phyloP scores from a whole-genome alignment of 441 rosid genomes.

The Adansonia grandidieri region DNA sequence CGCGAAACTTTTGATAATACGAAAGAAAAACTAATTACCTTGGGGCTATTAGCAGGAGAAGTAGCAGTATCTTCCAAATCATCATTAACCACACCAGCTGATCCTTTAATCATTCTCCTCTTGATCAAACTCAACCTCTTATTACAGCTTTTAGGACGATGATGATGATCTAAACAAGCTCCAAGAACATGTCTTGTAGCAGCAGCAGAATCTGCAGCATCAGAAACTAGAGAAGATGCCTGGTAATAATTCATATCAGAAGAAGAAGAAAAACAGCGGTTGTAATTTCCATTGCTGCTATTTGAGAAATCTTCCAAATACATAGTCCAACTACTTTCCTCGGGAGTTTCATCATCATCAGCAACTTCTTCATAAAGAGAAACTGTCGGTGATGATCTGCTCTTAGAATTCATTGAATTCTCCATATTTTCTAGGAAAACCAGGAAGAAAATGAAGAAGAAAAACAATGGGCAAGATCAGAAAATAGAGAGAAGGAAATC shows the following conservation, averaged over 20 bases:
- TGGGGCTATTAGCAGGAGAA: constrained; percentile 50
- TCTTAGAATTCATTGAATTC: constrained; percentile 16
- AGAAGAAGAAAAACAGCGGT: not conserved
- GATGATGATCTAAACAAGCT: not conserved
- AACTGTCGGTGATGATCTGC: constrained; percentile 1
- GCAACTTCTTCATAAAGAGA: too few relatives aligned
- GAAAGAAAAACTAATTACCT: constrained; percentile 23
- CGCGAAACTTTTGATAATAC: too few relatives aligned
- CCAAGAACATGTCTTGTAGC: constrained; percentile 13
- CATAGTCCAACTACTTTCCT: constrained; percentile 31
- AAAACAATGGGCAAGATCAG: not conserved
- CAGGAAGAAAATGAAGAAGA: not conserved
- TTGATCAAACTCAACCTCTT: constrained; percentile 29
- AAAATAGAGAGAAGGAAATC: too few relatives aligned
- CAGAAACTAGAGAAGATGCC: constrained; percentile 13
- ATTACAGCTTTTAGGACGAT: not conserved
- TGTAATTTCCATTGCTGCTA: not conserved
- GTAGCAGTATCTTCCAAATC: constrained; percentile 57
- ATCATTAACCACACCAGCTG: constrained; percentile 35
- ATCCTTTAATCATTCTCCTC: constrained; percentile 36
- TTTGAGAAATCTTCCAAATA: constrained; percentile 23
- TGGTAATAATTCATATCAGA: not conserved
- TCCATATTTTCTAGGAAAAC: not conserved
- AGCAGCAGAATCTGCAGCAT: constrained; percentile 23
- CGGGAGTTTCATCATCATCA: constrained; percentile 14